These are phyloP conservation scores for Lolium rigidum DNA, from an alignment of 176 grass and related monocot species.

Conservation along the genomic window DNA sequence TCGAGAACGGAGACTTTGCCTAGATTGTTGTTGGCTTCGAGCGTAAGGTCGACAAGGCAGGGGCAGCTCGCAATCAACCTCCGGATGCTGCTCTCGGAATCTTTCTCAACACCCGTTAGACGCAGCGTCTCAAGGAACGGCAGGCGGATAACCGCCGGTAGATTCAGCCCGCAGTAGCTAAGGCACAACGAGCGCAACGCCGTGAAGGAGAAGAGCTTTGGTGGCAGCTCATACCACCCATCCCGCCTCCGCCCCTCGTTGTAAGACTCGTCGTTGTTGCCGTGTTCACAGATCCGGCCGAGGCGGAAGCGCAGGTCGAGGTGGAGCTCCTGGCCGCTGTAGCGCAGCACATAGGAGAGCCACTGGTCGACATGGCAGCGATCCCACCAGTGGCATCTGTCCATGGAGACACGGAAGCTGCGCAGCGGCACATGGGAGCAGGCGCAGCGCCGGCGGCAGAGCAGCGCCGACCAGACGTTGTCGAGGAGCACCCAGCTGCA, in stretches of 20 bases:
- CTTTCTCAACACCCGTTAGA: too few relatives aligned
- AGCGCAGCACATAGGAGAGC: neutral
- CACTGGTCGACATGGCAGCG: neutral
- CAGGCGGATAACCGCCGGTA: too few relatives aligned
- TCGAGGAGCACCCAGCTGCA: neutral
- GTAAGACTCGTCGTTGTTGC: too few relatives aligned
- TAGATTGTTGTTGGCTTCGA: too few relatives aligned
- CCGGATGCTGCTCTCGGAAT: too few relatives aligned
- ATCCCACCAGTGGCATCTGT: neutral
- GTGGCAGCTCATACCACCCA: conserved; percentile 1
- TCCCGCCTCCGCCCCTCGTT: neutral
- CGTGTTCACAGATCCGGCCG: neutral
- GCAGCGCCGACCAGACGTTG: neutral
- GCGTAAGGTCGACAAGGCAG: too few relatives aligned
- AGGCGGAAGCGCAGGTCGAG: neutral
- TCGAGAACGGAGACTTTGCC: too few relatives aligned
- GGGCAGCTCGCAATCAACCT: too few relatives aligned
- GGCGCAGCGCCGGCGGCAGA: conserved; percentile 2
- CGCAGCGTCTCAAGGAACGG: too few relatives aligned
- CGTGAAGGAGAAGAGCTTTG: neutral
- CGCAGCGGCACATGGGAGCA: neutral
- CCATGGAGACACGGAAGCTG: neutral
- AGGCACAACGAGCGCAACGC: too few relatives aligned
- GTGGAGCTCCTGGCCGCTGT: neutral
- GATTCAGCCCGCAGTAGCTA: too few relatives aligned